Percentiles rank a stretch among this genome's conserved stretches.
phyloP scores from a whole-genome alignment of 2,329 filamentous ascomycete species.

The Fusarium torulosum region DNA sequence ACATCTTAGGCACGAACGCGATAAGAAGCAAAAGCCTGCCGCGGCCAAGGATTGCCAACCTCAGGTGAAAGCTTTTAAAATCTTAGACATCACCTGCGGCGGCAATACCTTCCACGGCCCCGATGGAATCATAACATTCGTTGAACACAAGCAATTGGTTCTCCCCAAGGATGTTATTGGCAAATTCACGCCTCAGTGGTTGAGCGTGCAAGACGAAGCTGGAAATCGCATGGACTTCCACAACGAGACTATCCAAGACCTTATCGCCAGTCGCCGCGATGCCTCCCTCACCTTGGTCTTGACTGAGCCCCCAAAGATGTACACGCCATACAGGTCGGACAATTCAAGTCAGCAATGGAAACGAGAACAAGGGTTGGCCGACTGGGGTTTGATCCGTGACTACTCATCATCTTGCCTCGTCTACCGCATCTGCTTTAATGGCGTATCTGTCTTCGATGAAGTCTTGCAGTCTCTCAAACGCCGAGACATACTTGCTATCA shows the following conservation, averaged over 20 bases:
- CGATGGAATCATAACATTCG: conserved; percentile 56
- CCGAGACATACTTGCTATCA: conserved; percentile 45
- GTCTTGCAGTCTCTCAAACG: conserved; percentile 40
- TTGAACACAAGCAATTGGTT: conserved; percentile 54
- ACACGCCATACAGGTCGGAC: conserved; percentile 42
- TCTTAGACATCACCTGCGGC: conserved; percentile 58
- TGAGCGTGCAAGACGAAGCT: conserved; percentile 11
- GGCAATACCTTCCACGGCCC: conserved; percentile 58
- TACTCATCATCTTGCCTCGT: conserved; percentile 57
- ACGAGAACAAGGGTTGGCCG: conserved; percentile 49
- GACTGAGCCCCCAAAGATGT: conserved; percentile 64
- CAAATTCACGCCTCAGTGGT: conserved; percentile 35
- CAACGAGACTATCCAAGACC: conserved; percentile 61
- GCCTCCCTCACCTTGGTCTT: conserved; percentile 64
- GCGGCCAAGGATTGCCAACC: conserved; percentile 23
- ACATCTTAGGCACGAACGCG: conserved; percentile 48
- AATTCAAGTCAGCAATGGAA: conserved; percentile 38
- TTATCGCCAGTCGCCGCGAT: conserved; percentile 55
- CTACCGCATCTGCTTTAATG: conserved; percentile 54
- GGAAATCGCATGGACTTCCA: conserved; percentile 60
- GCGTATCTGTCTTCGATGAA: background rate
- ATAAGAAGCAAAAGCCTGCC: conserved; percentile 42
- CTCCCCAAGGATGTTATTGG: conserved; percentile 1
- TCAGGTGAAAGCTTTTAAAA: conserved; percentile 40
- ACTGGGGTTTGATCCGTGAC: conserved; percentile 18